Evolutionary conservation across 768 basidiomycete genomes (phyloP), one percentile per base, ranked within the genome.

Genomic region (Suillus americanus): DNA sequence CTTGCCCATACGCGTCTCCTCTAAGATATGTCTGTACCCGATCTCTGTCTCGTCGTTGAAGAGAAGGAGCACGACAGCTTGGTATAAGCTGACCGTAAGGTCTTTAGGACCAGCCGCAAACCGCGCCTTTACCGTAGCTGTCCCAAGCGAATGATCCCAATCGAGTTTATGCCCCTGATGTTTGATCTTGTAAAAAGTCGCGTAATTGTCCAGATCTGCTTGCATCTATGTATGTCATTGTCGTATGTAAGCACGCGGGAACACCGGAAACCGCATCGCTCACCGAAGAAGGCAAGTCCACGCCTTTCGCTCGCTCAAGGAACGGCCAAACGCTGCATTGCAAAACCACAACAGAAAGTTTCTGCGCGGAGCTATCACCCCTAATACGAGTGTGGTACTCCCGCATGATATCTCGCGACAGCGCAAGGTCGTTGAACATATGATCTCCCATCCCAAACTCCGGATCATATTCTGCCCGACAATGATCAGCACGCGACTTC

Each of bases 401-500:
- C 0, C 75, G 73, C 83, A 94, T 85, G 25, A 86, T 73, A 63
- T 96, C 94, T 60, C 86, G 77, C 1, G 94, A 96, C 20, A 94
- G 79, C 0, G 86, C 85, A 3, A 97, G 79, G 71, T 97, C 95
- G 65, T 89, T 95, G 80, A 98, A 97, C 97, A 99, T 97, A 46
- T 94, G 88, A 70, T 95, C 93, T 59, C 95, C 94, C 79, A 91
- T 91, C 9, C 90, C 92, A 71, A 99, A 99, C 65, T 97, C 95
- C 13, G 95, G 91, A 73, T 99, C 97, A 70, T 96, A 97, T 61
- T 90, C 97, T 97, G 71, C 54, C 62, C 30, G 30, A 30, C 18
- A 5, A 55, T 40, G 28, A 51, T 60, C 45, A 51, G 75, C 80
- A 53, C 20, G 33, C 35, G 28, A 33, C 68, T 62, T 51, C 55